Conservation (phyloP, 805 yeast genomes). For the Candida verbasci region DNA sequence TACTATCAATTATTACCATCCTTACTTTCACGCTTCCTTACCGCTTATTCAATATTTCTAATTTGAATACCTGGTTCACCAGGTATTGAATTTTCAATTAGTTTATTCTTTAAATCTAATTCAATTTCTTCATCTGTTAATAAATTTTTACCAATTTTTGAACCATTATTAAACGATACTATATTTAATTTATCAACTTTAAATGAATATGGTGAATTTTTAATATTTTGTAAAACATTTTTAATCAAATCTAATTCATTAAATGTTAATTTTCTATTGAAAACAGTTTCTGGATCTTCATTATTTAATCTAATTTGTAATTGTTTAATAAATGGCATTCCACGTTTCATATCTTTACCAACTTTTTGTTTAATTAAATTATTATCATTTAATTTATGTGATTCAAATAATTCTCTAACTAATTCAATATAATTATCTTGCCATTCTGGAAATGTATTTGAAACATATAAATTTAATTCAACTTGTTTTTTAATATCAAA, state of each 20-base stretch:
- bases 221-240: constrained; percentile 49
- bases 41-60: constrained; percentile 48
- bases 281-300: constrained; percentile 73
- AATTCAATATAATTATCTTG: constrained; percentile 58
- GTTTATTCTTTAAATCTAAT: constrained; percentile 60
- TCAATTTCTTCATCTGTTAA: constrained; percentile 66
- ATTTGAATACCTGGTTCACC: constrained; percentile 88
- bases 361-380: constrained; percentile 59
- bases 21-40: too few species aligned
- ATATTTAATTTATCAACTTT: constrained; percentile 54
- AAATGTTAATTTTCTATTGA: constrained; percentile 84
- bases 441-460: constrained; percentile 76
- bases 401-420: constrained; percentile 71
- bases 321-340: constrained; percentile 92
- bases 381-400: constrained; percentile 60
- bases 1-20: too few species aligned
- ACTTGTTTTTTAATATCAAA: constrained; percentile 74
- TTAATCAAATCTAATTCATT: constrained; percentile 68
- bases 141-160: constrained; percentile 58
- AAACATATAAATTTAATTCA: constrained; percentile 65
- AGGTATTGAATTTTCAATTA: constrained; percentile 81
- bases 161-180: constrained; percentile 61
- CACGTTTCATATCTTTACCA: constrained; percentile 91
- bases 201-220: constrained; percentile 59
- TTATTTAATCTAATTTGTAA: constrained; percentile 73